Evolutionary conservation across 495 filamentous ascomycete genomes (phyloP).

Genomic region (Aspergillus haitiensis): DNA sequence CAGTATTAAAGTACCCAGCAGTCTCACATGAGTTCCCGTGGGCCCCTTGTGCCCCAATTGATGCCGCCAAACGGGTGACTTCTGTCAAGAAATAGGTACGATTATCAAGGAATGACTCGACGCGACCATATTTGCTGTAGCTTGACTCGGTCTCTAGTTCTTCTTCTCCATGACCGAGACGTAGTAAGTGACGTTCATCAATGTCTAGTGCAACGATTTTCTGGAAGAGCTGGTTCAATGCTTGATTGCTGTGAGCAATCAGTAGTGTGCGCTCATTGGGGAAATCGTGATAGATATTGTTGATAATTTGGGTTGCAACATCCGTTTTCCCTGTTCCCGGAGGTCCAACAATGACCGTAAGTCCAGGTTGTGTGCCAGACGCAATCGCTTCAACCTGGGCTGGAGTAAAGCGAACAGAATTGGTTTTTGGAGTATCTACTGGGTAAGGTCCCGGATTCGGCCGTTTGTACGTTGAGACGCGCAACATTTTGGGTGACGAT

Average conservation of each 20-base stretch:
- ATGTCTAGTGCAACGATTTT: slow-evolving; percentile 96
- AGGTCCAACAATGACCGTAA: slow-evolving; percentile 93
- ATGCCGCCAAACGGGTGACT: slow-evolving; percentile 81
- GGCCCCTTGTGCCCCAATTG: slow-evolving; percentile 80
- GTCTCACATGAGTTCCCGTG: slow-evolving; percentile 97
- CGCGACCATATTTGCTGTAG: slow-evolving; percentile 93
- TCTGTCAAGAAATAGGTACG: slow-evolving; percentile 75
- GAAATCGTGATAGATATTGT: slow-evolving; percentile 98
- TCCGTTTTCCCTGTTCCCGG: slow-evolving; percentile 98
- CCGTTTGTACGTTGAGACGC: slow-evolving; percentile 89
- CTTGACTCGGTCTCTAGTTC: slow-evolving; percentile 82
- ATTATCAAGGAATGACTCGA: slow-evolving; percentile 94
- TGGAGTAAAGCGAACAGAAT: slow-evolving; percentile 84
- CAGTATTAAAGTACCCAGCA: slow-evolving; percentile 90
- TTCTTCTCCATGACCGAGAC: slow-evolving; percentile 92
- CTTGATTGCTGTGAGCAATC: slow-evolving; percentile 96
- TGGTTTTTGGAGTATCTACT: slow-evolving; percentile 80
- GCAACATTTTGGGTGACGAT: slow-evolving; percentile 61
- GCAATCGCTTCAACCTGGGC: slow-evolving; percentile 89
- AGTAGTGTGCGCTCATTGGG: slow-evolving; percentile 88
- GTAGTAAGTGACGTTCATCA: slow-evolving; percentile 89
- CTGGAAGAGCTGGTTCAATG: slow-evolving; percentile 96
- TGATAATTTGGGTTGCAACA: slow-evolving; percentile 97
- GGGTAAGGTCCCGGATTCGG: slow-evolving; percentile 91
- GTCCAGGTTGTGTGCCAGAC: slow-evolving; percentile 90